Conservation (phyloP, 345 rosid species). For the Eucalyptus albens region DNA sequence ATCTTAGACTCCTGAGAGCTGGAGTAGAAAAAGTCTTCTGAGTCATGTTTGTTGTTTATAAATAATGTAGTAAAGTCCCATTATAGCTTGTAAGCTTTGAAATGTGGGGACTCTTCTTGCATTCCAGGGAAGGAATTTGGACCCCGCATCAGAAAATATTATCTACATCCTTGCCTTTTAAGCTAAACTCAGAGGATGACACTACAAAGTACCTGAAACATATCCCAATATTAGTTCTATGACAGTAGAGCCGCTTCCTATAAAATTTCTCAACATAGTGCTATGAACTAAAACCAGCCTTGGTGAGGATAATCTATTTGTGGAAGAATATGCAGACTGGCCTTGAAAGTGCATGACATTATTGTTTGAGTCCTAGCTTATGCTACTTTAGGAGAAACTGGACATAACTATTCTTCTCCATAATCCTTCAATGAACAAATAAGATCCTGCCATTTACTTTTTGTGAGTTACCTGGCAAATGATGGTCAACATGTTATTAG, state of each 20-base stretch:
- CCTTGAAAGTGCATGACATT: neutral
- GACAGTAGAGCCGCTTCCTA: neutral
- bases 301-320: neutral
- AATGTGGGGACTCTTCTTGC: neutral
- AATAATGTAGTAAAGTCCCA: neutral
- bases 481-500: neutral
- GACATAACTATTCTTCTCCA: neutral
- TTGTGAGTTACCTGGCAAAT: neutral
- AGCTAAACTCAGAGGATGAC: neutral
- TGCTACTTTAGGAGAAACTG: neutral
- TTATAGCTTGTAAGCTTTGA: neutral
- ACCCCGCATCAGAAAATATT: neutral
- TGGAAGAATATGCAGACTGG: neutral
- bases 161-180: neutral
- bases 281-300: neutral
- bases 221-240: neutral
- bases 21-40: neutral
- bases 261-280: neutral
- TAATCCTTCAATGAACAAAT: neutral
- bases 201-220: neutral
- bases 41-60: neutral
- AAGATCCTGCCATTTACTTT: neutral
- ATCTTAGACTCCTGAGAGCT: neutral
- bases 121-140: neutral
- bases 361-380: neutral